Conservation (phyloP, 2,329 filamentous ascomycete genomes). For the Dactylellina sp. region DNA sequence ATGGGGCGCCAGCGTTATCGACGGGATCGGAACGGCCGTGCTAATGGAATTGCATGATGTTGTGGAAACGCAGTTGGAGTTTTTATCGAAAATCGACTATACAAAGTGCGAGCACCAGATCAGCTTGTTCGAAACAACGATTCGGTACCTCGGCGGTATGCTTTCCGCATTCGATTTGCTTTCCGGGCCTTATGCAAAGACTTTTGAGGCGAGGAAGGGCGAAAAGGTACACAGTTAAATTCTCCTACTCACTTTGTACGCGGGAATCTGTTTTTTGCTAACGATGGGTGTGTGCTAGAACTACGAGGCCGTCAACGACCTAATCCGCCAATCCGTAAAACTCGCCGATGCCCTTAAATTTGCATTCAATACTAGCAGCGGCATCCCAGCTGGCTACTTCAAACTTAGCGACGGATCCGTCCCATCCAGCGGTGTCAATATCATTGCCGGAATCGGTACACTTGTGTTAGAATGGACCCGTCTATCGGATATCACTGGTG, state of each 20-base stretch:
- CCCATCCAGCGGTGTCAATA: slow-evolving; percentile 68
- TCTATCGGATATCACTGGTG: slow-evolving; percentile 78
- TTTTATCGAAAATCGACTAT: slow-evolving; percentile 79
- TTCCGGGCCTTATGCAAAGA: slow-evolving; percentile 72
- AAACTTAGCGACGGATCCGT: slow-evolving; percentile 69
- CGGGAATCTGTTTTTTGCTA: no score
- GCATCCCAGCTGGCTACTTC: slow-evolving; percentile 78
- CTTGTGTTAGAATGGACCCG: slow-evolving; percentile 86
- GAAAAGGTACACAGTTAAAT: slow-evolving; percentile 23
- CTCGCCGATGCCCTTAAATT: slow-evolving; percentile 80
- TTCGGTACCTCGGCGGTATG: slow-evolving; percentile 85
- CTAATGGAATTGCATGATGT: slow-evolving; percentile 78
- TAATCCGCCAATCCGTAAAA: slow-evolving; percentile 75
- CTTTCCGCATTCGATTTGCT: slow-evolving; percentile 78
- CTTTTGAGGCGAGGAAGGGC: slow-evolving; percentile 64
- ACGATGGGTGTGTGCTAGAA: slow-evolving; percentile 51
- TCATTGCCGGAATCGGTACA: slow-evolving; percentile 80
- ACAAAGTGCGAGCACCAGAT: slow-evolving; percentile 69
- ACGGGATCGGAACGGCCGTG: slow-evolving; percentile 82
- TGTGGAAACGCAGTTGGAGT: slow-evolving; percentile 77
- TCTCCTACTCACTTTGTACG: no score
- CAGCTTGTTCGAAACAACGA: slow-evolving; percentile 89
- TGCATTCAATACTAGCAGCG: slow-evolving; percentile 80
- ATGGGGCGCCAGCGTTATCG: slow-evolving; percentile 86
- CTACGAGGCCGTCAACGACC: slow-evolving; percentile 67